Percentiles rank a stretch among this genome's conserved stretches.
Conservation (phyloP, 2,329 filamentous ascomycete species). For the Fusarium sacchari region DNA sequence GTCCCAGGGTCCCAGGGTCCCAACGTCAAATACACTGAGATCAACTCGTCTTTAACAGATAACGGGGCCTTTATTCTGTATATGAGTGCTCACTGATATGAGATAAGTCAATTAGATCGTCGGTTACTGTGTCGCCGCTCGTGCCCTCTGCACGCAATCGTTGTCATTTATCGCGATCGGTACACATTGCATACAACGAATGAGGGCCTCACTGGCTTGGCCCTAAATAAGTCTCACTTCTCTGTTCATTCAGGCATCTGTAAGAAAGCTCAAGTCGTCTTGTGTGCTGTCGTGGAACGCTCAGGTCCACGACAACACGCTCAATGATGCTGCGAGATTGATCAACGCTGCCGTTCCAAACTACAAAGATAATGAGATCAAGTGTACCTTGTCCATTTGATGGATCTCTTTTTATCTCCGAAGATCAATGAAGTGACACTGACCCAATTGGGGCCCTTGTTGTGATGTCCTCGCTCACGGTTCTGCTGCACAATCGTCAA, state of each 20-base stretch:
- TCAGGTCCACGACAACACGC: background rate
- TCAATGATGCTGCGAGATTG: background rate
- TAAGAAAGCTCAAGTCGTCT: background rate
- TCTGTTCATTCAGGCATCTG: fast-evolving
- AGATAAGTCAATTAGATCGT: no score
- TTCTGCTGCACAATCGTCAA: background rate
- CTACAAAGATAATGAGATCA: background rate
- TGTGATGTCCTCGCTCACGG: background rate
- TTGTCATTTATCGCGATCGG: background rate
- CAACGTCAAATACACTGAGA: background rate
- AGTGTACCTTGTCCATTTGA: fast-evolving
- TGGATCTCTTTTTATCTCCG: background rate
- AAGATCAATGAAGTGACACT: fast-evolving
- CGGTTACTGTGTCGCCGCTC: background rate
- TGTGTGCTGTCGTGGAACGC: no score
- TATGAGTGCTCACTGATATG: fast-evolving
- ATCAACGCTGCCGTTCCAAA: background rate
- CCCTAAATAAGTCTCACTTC: fast-evolving
- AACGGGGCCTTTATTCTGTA: fast-evolving
- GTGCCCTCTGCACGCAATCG: background rate
- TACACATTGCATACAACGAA: background rate
- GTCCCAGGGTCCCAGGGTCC: no score
- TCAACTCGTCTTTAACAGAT: fast-evolving
- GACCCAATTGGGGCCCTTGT: background rate
- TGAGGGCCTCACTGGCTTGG: background rate